Evolutionary conservation across 352 stramenopile species (phyloP).

Genomic region (Phytophthora sojae): DNA sequence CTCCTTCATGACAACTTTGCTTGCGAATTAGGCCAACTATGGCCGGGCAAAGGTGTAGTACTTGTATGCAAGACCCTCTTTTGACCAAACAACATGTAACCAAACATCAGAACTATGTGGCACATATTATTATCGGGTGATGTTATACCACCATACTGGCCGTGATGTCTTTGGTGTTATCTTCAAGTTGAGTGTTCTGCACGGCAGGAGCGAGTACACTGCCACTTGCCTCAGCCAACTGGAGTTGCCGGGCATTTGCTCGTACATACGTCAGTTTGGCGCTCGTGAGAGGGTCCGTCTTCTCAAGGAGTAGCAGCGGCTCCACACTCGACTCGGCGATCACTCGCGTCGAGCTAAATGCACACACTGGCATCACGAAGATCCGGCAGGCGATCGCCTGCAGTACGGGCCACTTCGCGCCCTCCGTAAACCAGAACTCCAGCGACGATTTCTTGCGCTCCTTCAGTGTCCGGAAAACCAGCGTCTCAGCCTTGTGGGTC

Average conservation of each 20-base stretch:
- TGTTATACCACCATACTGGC: constrained; percentile 40
- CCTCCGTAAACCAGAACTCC: constrained; percentile 68
- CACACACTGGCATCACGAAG: constrained; percentile 46
- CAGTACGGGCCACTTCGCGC: constrained; percentile 52
- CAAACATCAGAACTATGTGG: neutral
- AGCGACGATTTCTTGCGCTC: constrained; percentile 56
- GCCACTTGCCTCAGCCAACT: constrained; percentile 16
- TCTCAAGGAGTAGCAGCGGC: constrained; percentile 17
- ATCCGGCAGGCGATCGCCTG: constrained; percentile 52
- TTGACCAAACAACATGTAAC: neutral
- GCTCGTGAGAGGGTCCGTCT: constrained; percentile 16
- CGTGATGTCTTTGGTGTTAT: constrained; percentile 30
- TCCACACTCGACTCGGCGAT: constrained; percentile 13
- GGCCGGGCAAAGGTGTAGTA: too few species aligned
- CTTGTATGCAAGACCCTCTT: too few species aligned
- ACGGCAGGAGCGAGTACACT: constrained; percentile 15
- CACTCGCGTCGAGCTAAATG: constrained; percentile 14
- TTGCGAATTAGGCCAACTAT: too few species aligned
- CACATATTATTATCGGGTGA: neutral
- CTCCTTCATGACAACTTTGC: too few species aligned
- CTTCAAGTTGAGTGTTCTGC: constrained; percentile 14
- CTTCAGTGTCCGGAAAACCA: constrained; percentile 53
- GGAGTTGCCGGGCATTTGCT: constrained; percentile 37
- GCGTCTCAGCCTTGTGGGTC: constrained; percentile 37
- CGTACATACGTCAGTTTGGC: constrained; percentile 49